Conservation (phyloP, 2,329 filamentous ascomycete species). For the Penicillium digitatum region DNA sequence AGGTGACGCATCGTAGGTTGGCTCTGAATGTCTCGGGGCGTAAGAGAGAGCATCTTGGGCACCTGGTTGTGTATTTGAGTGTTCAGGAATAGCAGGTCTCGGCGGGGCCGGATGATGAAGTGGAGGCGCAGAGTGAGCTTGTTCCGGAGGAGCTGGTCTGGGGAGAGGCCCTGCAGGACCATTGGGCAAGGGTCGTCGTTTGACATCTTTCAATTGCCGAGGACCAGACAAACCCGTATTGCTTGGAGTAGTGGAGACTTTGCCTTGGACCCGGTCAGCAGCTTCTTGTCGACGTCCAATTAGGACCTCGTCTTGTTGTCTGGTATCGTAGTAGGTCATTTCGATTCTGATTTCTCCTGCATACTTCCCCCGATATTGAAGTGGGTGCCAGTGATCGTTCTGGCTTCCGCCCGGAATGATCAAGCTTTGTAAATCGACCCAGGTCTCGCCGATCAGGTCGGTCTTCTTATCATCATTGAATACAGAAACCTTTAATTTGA, state of each 20-base stretch:
- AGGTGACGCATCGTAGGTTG: slow-evolving; percentile 46
- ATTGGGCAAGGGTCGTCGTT: slow-evolving; percentile 76
- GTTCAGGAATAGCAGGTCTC: slow-evolving; percentile 21
- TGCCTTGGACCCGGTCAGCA: slow-evolving; percentile 36
- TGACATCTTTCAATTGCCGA: slow-evolving; percentile 62
- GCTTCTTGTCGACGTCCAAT: slow-evolving; percentile 52
- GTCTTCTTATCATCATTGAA: slow-evolving; percentile 99
- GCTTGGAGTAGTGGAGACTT: slow-evolving; percentile 16
- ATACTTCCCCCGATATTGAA: slow-evolving; percentile 89
- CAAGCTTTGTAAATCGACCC: slow-evolving; percentile 77
- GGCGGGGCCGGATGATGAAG: slow-evolving; percentile 23
- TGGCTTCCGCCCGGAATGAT: slow-evolving; percentile 86
- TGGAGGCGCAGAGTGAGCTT: slow-evolving; percentile 19
- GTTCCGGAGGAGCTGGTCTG: slow-evolving; percentile 28
- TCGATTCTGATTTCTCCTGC: slow-evolving; percentile 92
- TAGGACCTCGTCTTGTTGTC: slow-evolving; percentile 72
- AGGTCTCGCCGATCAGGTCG: slow-evolving; percentile 90
- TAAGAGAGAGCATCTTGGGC: slow-evolving; percentile 70
- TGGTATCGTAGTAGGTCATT: slow-evolving; percentile 90
- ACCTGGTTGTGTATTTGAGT: slow-evolving; percentile 37
- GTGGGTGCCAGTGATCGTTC: slow-evolving; percentile 83
- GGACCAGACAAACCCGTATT: slow-evolving; percentile 40
- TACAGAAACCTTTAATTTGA: slow-evolving; percentile 87
- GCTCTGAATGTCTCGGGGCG: slow-evolving; percentile 67
- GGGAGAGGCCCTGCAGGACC: slow-evolving; percentile 59